These are phyloP conservation scores for Pterulicium gracile DNA, from an alignment of 1,284 basidiomycete genomes.

Conservation along the genomic window DNA sequence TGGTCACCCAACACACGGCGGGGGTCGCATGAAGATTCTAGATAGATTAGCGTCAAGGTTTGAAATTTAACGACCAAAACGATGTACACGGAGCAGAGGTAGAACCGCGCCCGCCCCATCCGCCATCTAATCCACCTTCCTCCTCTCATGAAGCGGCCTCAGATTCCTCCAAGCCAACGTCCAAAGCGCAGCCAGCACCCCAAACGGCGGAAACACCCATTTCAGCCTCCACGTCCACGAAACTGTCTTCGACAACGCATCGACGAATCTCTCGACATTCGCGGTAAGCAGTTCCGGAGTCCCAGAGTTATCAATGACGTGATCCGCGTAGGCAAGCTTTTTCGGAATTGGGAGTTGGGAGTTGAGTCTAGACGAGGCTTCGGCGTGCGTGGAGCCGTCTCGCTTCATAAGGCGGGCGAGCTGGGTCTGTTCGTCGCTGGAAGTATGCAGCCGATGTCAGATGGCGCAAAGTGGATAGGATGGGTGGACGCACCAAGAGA, in stretches of 20 bases:
- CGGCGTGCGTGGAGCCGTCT: conserved; percentile 44
- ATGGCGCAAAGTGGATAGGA: not conserved
- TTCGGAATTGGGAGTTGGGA: conserved; percentile 75
- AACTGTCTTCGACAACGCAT: conserved; percentile 38
- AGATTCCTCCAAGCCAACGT: not conserved
- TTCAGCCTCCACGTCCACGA: conserved; percentile 62
- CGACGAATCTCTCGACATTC: conserved; percentile 50
- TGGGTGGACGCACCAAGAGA: conserved; percentile 65
- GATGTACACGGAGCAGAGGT: too few relatives aligned
- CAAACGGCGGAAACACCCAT: conserved; percentile 80
- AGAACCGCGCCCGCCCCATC: too few relatives aligned
- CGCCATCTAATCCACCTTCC: too few relatives aligned
- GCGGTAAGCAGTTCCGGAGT: conserved; percentile 45
- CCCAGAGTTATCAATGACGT: conserved; percentile 86
- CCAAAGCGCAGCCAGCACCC: conserved; percentile 28
- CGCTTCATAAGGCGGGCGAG: conserved; percentile 70
- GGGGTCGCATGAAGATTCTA: too few relatives aligned
- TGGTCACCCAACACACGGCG: too few relatives aligned
- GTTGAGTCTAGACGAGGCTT: conserved; percentile 65
- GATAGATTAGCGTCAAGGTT: too few relatives aligned
- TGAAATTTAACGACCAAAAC: too few relatives aligned
- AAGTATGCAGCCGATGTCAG: not conserved
- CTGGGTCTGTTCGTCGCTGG: conserved; percentile 65
- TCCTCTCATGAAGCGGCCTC: not conserved
- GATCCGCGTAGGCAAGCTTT: conserved; percentile 79